Base-by-base conservation (phyloP, 2,329 filamentous ascomycete genomes). In the Talaromyces verruculosus region DNA sequence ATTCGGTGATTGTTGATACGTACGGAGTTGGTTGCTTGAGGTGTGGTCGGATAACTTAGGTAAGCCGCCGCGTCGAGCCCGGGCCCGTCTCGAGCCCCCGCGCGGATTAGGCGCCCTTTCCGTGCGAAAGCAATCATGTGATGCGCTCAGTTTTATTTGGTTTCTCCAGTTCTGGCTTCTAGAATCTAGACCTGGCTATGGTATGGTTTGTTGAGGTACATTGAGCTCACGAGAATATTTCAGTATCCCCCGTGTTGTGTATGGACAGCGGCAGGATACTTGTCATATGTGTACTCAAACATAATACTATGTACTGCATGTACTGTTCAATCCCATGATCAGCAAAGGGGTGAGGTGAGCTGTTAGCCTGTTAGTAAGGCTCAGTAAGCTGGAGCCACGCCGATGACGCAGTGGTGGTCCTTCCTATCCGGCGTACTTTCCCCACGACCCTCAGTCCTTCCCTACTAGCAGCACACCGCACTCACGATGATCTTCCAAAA, bases 91-190 rank as follows among this genome's bases (percentile, higher is more conserved):
- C 11, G 45, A 33, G 49, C 49, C 28, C 49, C 49, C 49, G 17
- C 51, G 30, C n/a, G 47, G 10, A 49, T 51, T 41, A 41, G 7
- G 45, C 45, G 45, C 45, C 45, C 7, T 49, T 28, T 49, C 45
- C 45, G 22, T 51, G 47, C 45, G 22, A 51, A 25, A 51, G 47
- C 47, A 51, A 22, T 57, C 53, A 57, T 57, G 53, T 57, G 53
- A 57, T 39, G 33, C 11, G 10, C 30, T 57, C n/a, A 39, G 8
- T 37, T 57, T 57, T 25, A 39, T 22, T 8, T 35, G 28, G 11
- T 15, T 15, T 25, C 45, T 22, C n/a, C 22, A 6, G 41, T 11
- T n/a, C n/a, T 3, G 6, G 47, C 47, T 15, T 28, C 22, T 3
- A 28, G 22, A 51, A 28, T 37, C 35, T 15, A 37, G 35, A 15